Evolutionary conservation across 2,329 filamentous ascomycete species (phyloP).

Genomic region (Scedosporium boydii): DNA sequence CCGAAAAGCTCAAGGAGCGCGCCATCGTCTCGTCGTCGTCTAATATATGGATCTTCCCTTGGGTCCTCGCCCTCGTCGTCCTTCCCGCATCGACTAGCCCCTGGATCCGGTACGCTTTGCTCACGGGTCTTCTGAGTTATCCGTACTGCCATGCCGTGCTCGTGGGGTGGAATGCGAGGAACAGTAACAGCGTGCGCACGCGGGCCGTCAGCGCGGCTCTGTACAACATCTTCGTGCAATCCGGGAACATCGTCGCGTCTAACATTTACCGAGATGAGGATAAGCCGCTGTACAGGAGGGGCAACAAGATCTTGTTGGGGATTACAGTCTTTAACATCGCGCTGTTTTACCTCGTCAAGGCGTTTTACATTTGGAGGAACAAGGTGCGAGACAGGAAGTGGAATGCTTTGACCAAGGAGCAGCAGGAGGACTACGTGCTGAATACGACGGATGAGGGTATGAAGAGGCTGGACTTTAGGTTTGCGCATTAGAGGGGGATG

Average conservation of each 20-base stretch:
- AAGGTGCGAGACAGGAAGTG: constrained; percentile 30
- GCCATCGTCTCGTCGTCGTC: constrained; percentile 33
- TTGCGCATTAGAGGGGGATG: constrained; percentile 28
- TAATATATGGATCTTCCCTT: constrained; percentile 41
- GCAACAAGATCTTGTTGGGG: constrained; percentile 38
- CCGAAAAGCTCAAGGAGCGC: constrained; percentile 32
- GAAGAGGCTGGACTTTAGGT: constrained; percentile 46
- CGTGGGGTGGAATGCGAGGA: constrained; percentile 36
- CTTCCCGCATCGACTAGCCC: constrained; percentile 24
- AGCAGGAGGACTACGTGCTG: constrained; percentile 36
- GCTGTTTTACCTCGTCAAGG: constrained; percentile 33
- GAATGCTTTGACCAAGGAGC: constrained; percentile 31
- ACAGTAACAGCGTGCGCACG: constrained; percentile 38
- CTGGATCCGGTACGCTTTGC: constrained; percentile 32
- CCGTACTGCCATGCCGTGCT: constrained; percentile 39
- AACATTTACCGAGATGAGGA: constrained; percentile 49
- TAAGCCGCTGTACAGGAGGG: constrained; percentile 38
- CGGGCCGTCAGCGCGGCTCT: constrained; percentile 36
- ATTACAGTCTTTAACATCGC: constrained; percentile 37
- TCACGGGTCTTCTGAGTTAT: constrained; percentile 31
- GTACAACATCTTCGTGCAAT: constrained; percentile 39
- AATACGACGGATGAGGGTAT: constrained; percentile 42
- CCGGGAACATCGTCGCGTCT: constrained; percentile 29
- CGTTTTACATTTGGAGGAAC: constrained; percentile 38
- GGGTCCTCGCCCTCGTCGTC: constrained; percentile 32